phyloP scores from a whole-genome alignment of 306 rosid species.

The Casuarina glauca region DNA sequence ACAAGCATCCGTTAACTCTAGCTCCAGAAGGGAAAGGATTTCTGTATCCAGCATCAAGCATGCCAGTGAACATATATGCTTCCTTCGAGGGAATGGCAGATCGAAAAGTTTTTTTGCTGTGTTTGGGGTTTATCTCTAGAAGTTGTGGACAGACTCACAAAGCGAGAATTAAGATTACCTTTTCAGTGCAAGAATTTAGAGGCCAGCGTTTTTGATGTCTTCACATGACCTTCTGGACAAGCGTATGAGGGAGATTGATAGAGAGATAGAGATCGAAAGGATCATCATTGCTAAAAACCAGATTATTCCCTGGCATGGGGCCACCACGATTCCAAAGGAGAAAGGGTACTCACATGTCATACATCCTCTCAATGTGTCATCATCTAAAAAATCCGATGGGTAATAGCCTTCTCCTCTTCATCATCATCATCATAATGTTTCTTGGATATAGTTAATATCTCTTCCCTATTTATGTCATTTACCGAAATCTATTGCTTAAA shows the following conservation, averaged over 20 bases:
- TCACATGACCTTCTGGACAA: conserved; percentile 36
- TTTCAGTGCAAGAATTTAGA: conserved; percentile 24
- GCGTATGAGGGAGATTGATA: conserved; percentile 26
- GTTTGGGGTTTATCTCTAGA: background rate
- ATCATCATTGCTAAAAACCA: conserved; percentile 63
- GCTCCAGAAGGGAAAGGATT: too few relatives aligned
- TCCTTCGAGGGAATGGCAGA: background rate
- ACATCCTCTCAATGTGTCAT: conserved; percentile 50
- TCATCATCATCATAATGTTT: conserved; percentile 25
- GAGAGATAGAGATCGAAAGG: conserved; percentile 19
- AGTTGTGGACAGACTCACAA: background rate
- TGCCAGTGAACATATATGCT: background rate
- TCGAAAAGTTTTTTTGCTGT: background rate
- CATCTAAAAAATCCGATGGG: conserved; percentile 38
- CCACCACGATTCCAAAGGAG: conserved; percentile 52
- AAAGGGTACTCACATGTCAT: conserved; percentile 60
- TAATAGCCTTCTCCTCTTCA: conserved; percentile 24
- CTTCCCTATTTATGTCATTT: background rate
- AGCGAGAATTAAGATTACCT: background rate
- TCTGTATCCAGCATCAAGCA: too few relatives aligned
- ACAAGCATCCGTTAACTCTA: too few relatives aligned
- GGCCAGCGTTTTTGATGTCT: conserved; percentile 32
- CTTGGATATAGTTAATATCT: background rate
- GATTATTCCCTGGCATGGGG: conserved; percentile 69
- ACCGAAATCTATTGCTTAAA: conserved; percentile 21